Conservation (phyloP, 352 stramenopile species). For the Phytophthora multivora region DNA sequence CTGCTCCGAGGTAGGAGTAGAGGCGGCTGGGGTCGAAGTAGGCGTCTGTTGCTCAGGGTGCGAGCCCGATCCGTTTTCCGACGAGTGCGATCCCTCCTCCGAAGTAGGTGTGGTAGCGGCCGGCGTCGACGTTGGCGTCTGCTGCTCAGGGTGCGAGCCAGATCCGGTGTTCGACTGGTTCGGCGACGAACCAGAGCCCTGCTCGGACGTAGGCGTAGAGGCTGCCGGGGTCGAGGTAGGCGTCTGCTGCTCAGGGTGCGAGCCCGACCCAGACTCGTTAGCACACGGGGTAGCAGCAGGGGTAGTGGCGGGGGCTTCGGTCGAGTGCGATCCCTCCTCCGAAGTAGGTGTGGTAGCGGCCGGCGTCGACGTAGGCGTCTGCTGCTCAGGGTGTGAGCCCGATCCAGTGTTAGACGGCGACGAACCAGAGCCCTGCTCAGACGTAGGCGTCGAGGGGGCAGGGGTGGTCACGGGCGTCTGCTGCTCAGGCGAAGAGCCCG, state of each 20-base stretch:
- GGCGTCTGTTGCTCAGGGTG: neutral
- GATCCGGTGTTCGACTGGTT: no score
- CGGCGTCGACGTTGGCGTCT: no score
- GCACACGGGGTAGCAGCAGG: constrained; percentile 3
- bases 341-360: constrained; percentile 7
- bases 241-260: neutral
- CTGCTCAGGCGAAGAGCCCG: constrained; percentile 8
- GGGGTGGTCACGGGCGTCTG: constrained; percentile 1
- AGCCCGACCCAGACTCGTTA: constrained; percentile 2
- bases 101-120: no score
- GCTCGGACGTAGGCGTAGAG: constrained; percentile 7
- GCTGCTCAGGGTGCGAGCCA: no score
- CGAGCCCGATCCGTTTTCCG: no score
- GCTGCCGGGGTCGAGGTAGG: constrained; percentile 8
- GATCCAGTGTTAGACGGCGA: neutral
- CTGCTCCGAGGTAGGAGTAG: constrained; percentile 6
- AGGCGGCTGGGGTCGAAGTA: constrained; percentile 4
- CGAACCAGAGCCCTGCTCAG: neutral
- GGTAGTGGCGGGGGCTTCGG: neutral
- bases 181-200: neutral
- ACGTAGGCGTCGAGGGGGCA: constrained; percentile 2
- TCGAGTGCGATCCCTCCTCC: constrained; percentile 1
- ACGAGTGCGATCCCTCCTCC: neutral
- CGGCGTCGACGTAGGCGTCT: constrained; percentile 11
- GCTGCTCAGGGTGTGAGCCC: constrained; percentile 9